These are phyloP conservation scores for Tephrocybe sp. DNA, from an alignment of 768 basidiomycete genomes.

Conservation along the genomic window DNA sequence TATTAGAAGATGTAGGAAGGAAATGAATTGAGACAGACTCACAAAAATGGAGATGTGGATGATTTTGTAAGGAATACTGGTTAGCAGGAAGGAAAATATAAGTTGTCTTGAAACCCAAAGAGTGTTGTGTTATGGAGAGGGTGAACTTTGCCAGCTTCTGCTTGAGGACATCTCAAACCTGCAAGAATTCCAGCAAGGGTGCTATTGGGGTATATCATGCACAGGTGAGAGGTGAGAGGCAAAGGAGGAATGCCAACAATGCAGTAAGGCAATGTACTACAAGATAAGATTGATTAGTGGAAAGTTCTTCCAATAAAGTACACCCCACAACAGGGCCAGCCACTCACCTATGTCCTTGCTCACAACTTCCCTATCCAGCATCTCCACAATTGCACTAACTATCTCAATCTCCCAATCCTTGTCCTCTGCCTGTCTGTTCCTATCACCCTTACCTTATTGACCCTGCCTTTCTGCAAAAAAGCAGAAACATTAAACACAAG, in stretches of 20 bases:
- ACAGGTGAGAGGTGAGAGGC: constrained; percentile 77
- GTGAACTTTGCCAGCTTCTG: constrained; percentile 64
- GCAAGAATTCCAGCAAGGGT: constrained; percentile 71
- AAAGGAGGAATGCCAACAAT: constrained; percentile 73
- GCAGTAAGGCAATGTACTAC: constrained; percentile 82
- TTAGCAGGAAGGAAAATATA: constrained; percentile 24
- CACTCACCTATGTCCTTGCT: constrained; percentile 84
- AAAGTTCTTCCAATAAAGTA: too few relatives aligned
- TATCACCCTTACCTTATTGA: constrained; percentile 38
- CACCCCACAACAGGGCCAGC: background rate
- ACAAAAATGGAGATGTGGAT: constrained; percentile 87
- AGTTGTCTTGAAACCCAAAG: constrained; percentile 59
- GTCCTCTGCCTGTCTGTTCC: constrained; percentile 46
- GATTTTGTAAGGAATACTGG: constrained; percentile 43
- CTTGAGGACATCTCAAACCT: constrained; percentile 53
- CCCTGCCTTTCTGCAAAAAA: constrained; percentile 62
- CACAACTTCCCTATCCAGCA: constrained; percentile 64
- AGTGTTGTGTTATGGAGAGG: constrained; percentile 83
- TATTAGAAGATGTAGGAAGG: constrained; percentile 2
- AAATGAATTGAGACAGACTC: constrained; percentile 39
- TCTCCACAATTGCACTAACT: constrained; percentile 80
- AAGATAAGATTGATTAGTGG: constrained; percentile 4
- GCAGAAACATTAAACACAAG: constrained; percentile 76
- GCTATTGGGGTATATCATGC: constrained; percentile 51
- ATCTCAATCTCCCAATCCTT: constrained; percentile 90